phyloP scores from a whole-genome alignment of 177 flowering plant species.

The Vitis hybrid region DNA sequence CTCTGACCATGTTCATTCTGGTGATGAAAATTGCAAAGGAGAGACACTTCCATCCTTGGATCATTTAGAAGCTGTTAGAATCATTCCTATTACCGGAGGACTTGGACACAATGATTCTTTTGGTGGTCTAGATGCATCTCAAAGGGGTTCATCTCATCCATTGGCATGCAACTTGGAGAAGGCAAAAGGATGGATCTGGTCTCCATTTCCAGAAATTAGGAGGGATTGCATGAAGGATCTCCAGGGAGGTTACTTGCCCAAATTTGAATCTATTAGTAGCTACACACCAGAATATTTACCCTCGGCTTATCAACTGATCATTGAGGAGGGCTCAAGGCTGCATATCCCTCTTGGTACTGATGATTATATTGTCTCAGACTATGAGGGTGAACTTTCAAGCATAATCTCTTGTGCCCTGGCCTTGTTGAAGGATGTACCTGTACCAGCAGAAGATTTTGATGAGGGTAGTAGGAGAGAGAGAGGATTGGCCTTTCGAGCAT shows the following conservation, averaged over 20 bases:
- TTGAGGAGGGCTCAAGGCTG: constrained; percentile 62
- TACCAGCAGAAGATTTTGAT: constrained; percentile 23
- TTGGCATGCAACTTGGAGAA: constrained; percentile 24
- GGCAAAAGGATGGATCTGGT: constrained; percentile 62
- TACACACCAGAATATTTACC: constrained; percentile 37
- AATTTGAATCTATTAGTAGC: constrained; percentile 41
- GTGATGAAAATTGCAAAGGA: constrained; percentile 13
- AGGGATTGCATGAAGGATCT: constrained; percentile 50
- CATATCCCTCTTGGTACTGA: constrained; percentile 62
- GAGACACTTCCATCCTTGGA: constrained; percentile 9
- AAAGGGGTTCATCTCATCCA: constrained; percentile 12
- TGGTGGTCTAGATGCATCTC: constrained; percentile 10
- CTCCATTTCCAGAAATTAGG: constrained; percentile 58
- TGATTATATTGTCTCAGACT: constrained; percentile 58
- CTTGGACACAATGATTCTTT: constrained; percentile 9
- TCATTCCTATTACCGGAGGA: constrained; percentile 23
- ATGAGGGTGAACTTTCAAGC: constrained; percentile 85
- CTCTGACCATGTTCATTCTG: constrained; percentile 14
- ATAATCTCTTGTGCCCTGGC: constrained; percentile 85
- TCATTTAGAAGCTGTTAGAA: constrained; percentile 21
- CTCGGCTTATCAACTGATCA: constrained; percentile 38
- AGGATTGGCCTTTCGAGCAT: constrained; percentile 17
- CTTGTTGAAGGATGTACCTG: constrained; percentile 38
- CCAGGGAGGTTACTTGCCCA: constrained; percentile 42
- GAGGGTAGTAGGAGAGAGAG: constrained; percentile 29